Conservation (phyloP, 768 basidiomycete genomes). For the Calocera viscosa region DNA sequence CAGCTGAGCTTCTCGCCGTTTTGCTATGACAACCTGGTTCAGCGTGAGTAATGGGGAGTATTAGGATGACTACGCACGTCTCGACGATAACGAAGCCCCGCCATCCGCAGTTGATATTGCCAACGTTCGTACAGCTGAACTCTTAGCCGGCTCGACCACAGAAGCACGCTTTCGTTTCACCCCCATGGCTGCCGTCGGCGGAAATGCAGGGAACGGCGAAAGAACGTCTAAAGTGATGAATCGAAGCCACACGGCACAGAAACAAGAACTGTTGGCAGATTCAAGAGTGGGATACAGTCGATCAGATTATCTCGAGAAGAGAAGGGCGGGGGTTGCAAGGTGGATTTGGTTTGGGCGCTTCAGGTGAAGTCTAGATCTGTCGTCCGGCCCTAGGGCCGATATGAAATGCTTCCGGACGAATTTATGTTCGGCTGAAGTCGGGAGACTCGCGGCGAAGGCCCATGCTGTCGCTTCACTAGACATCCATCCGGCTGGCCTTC, state of each 20-base stretch:
- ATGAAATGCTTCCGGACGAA: not conserved
- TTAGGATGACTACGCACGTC: not conserved
- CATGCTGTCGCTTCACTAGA: no score
- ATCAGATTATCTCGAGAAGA: not conserved
- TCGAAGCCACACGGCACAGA: not conserved
- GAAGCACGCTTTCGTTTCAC: not conserved
- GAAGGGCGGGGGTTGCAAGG: not conserved
- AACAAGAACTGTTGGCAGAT: not conserved
- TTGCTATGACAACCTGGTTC: slow-evolving; percentile 3
- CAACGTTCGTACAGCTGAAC: not conserved
- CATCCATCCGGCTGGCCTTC: no score
- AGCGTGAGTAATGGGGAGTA: not conserved
- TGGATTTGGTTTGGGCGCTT: not conserved
- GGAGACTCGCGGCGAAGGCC: no score
- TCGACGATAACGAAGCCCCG: not conserved
- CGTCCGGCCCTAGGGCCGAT: not conserved
- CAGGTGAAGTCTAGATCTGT: not conserved
- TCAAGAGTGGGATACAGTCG: not conserved
- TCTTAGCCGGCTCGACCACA: not conserved
- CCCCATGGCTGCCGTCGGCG: not conserved
- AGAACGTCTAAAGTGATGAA: no score
- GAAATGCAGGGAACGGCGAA: not conserved
- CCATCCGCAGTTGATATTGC: not conserved
- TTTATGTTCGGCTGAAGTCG: not conserved
- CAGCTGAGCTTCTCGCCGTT: slow-evolving; percentile 49